Base-by-base conservation (phyloP, 2,329 filamentous ascomycete genomes). In the Fusarium sp. region DNA sequence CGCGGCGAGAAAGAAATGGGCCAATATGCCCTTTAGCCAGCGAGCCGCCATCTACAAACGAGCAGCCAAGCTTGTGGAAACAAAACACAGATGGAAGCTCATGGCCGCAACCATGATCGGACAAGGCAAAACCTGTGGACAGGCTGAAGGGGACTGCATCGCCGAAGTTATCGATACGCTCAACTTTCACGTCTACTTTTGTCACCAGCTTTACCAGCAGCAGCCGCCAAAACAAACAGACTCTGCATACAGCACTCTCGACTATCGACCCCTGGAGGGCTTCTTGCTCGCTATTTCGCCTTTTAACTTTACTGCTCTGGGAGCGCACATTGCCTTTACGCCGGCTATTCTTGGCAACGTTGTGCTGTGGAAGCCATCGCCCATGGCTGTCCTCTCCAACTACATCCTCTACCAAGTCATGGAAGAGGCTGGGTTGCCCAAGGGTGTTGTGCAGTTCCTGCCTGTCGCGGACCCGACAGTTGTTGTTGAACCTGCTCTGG, bases 221-320 rank as follows among this genome's bases (percentile, higher is more conserved):
- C 57, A 60, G 31, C 57, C 57, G 28, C 57, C 28, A 7, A 60
- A 60, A 23, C 48, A 60, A 18, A 39, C 23, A 11, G 57, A 60
- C 18, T 60, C 57, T 6, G 57, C 40, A 39, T 60, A 53, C 41
- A 77, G 75, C 31, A 73, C 75, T 6, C 69, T 76, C 3, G 80
- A 82, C 16, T 78, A 76, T 62, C 73, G 80, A 1, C 80, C 80
- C 1, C 71, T 82, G 1, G 80, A 82, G 52, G 81, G 81, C 1
- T 82, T 82, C 65, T 75, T 82, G 9, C 80, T 80, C 54, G 78
- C 80, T 37, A 66, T 82, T 8, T 79, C 79, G 1, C 81, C 81
- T 23, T 82, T 82, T 76, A 82, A 82, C 73, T 82, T 82, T 66
- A 81, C 81, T 5, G 81, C 81, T 1, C 72, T 82, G 23, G 81